Evolutionary conservation across 208 protist species (phyloP), one percentile per base, ranked within the genome.

Genomic region (Acanthamoeba quina): DNA sequence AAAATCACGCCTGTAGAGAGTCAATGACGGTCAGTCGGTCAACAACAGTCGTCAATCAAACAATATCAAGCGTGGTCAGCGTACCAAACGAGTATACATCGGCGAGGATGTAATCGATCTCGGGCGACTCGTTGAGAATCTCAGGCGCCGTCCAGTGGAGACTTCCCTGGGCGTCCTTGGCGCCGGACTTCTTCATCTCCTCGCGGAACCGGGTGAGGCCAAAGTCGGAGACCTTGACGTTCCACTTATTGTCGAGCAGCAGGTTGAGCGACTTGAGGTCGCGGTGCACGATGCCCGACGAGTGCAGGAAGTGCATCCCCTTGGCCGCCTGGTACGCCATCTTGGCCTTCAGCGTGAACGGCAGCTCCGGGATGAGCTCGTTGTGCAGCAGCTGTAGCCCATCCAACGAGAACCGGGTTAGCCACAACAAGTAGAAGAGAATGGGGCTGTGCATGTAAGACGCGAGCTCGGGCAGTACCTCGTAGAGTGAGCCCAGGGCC

Each of bases 261-360:
- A 92, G 62, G 21, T 92, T 92, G 52, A 92, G 62, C 41, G 58
- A 76, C 60, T 92, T 92, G 7, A 92, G 10, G 2, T 92, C 86
- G 31, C 86, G 47, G 34, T 88, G 80, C 29, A 88, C 80, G 54
- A 88, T 88, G 6, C 80, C 56, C 6, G 80, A 88, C 0, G 80
- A 88, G 44, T 88, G 80, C 10, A 88, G 49, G 37, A 88, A 88
- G 44, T 88, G 80, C 80, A 88, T 88, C 26, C 80, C 80, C 54
- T 88, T 88, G 80, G 80, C 21, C 4, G 80, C 80, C 37, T 88
- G 80, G 49, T 88, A 88, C 47, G 47, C 80, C 80, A 88, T 88
- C 80, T 88, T 88, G 19, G 17, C 49, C 47, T 60, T 88, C 5
- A 88, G 80, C 44, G 54, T 10, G 47, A 62, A 62, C 19, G 80